Conservation (phyloP, 1,284 basidiomycete species). For the Mycosarcoma mackinlayi region DNA sequence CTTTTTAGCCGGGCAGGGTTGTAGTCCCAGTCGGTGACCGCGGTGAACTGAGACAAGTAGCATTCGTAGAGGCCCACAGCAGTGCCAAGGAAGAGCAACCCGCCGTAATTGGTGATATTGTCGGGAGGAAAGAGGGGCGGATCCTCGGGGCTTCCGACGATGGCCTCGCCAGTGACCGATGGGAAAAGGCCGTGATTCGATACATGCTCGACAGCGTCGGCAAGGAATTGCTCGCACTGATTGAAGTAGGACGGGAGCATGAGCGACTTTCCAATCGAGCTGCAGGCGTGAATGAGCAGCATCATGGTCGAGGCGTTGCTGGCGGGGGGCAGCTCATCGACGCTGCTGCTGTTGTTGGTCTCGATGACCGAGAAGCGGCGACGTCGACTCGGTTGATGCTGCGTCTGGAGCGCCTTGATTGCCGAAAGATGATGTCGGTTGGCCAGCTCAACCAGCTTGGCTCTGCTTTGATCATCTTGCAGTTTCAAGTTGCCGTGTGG, state of each 20-base stretch:
- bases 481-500: no score
- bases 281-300: constrained; percentile 41
- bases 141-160: constrained; percentile 19
- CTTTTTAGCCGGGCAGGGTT: constrained; percentile 36
- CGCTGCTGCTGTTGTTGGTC: constrained; percentile 10
- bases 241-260: constrained; percentile 51
- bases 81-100: constrained; percentile 23
- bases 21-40: constrained; percentile 49
- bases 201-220: constrained; percentile 40
- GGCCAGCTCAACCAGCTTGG: constrained; percentile 26
- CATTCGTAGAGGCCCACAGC: constrained; percentile 37
- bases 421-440: constrained; percentile 43
- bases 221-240: constrained; percentile 47
- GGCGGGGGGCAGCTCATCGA: constrained; percentile 30
- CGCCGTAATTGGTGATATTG: constrained; percentile 16
- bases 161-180: constrained; percentile 26
- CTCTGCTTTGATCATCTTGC: not conserved
- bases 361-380: constrained; percentile 49
- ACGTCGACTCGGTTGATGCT: constrained; percentile 41
- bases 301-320: constrained; percentile 45
- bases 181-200: constrained; percentile 40
- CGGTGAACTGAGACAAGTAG: constrained; percentile 39
- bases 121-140: constrained; percentile 17
- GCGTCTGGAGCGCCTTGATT: constrained; percentile 43
- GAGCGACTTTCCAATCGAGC: constrained; percentile 37